Conservation (phyloP, 1,284 basidiomycete genomes). For the Athelia sp. region DNA sequence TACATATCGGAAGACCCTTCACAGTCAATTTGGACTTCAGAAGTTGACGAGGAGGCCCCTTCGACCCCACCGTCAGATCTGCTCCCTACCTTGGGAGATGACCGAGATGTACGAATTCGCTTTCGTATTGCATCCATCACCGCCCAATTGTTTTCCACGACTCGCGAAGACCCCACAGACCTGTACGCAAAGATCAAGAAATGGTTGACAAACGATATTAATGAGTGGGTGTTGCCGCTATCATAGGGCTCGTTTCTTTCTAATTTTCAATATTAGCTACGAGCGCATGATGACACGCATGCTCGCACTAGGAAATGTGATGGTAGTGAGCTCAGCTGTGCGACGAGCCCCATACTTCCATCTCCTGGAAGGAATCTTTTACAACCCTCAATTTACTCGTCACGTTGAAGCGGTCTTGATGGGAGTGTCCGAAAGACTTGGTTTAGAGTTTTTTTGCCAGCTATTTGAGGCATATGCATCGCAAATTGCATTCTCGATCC, state of each 20-base stretch:
- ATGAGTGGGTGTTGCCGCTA: slow-evolving; percentile 35
- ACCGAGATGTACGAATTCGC: slow-evolving; percentile 83
- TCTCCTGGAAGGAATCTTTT: slow-evolving; percentile 67
- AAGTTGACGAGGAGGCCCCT: slow-evolving; percentile 23
- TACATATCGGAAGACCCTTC: slow-evolving; percentile 61
- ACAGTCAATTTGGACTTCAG: slow-evolving; percentile 44
- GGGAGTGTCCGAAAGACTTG: slow-evolving; percentile 65
- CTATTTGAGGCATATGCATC: slow-evolving; percentile 80
- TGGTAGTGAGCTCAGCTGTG: slow-evolving; percentile 75
- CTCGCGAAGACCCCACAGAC: slow-evolving; percentile 22
- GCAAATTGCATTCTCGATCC: slow-evolving; percentile 68
- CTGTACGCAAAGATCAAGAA: slow-evolving; percentile 43
- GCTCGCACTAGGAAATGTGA: slow-evolving; percentile 78
- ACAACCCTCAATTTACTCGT: slow-evolving; percentile 39
- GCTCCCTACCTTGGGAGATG: slow-evolving; percentile 51
- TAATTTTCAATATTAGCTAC: slow-evolving; percentile 36
- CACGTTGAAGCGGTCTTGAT: slow-evolving; percentile 66
- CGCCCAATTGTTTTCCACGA: slow-evolving; percentile 53
- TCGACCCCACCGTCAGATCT: slow-evolving; percentile 40
- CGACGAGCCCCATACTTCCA: slow-evolving; percentile 89
- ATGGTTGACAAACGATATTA: slow-evolving; percentile 35
- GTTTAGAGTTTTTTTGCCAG: slow-evolving; percentile 55
- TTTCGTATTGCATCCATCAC: slow-evolving; percentile 68
- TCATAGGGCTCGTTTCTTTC: slow-evolving; percentile 5
- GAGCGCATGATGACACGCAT: slow-evolving; percentile 80